These are phyloP conservation scores for Aspergillus glaucus DNA, from an alignment of 2,329 filamentous ascomycete species.

Conservation along the genomic window DNA sequence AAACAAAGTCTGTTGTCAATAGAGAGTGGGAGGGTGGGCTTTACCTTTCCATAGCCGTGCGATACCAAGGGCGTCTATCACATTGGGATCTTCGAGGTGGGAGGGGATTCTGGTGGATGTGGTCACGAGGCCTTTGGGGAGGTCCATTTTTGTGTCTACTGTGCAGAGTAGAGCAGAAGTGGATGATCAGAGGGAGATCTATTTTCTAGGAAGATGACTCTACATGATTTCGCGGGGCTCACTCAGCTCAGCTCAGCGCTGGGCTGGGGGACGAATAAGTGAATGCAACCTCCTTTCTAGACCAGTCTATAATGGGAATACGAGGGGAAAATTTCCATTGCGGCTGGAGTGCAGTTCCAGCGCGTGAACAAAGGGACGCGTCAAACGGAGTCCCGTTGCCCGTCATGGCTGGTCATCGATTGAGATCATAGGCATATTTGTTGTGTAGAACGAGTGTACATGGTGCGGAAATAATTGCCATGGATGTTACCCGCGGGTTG, in stretches of 20 bases:
- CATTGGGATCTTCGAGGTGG: conserved; percentile 31
- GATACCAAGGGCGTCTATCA: conserved; percentile 36
- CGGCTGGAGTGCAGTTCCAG: background rate
- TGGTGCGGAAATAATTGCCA: background rate
- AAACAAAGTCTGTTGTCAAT: background rate
- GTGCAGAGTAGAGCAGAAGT: background rate
- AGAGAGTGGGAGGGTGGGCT: background rate
- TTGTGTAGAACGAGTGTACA: too few species aligned
- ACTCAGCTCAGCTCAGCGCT: too few species aligned
- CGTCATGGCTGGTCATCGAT: background rate
- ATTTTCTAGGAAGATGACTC: background rate
- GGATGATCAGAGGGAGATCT: background rate
- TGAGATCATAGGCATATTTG: background rate
- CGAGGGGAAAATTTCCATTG: background rate
- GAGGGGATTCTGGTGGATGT: conserved; percentile 32
- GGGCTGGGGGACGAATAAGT: too few species aligned
- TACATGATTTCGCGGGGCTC: too few species aligned
- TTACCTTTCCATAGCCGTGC: conserved; percentile 46
- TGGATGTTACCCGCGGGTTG: background rate
- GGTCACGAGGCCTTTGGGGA: conserved; percentile 39
- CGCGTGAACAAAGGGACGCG: background rate
- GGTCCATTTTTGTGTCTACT: conserved; percentile 25
- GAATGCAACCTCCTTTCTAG: too few species aligned
- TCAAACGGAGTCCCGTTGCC: background rate
- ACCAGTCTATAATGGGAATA: background rate